Conservation (phyloP, 2,329 filamentous ascomycete species). For the Fusarium sterilihyphosum region DNA sequence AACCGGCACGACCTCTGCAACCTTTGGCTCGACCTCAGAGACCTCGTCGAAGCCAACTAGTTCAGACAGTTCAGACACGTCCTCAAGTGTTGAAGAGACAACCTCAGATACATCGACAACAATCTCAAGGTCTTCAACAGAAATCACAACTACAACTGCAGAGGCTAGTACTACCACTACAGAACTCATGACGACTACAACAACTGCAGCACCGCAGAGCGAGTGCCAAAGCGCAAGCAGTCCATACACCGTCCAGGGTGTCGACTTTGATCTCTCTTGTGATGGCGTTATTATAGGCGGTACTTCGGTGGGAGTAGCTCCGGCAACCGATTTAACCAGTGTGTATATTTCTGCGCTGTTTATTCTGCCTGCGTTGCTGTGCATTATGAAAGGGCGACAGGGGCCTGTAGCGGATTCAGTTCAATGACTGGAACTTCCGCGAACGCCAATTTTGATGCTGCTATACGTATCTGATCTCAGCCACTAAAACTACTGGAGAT, state of each 20-base stretch:
- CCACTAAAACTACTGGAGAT: rapidly evolving
- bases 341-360: neutral
- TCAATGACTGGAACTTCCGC: neutral
- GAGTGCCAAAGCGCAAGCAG: neutral
- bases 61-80: neutral
- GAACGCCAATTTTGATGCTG: neutral
- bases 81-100: neutral
- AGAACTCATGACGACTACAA: neutral
- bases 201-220: neutral
- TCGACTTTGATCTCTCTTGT: neutral
- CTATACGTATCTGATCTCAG: neutral
- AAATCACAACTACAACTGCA: neutral
- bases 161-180: neutral
- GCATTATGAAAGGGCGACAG: neutral
- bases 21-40: neutral
- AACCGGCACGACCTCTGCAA: neutral
- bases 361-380: neutral
- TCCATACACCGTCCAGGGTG: neutral
- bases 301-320: neutral
- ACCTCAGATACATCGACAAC: neutral
- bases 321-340: neutral
- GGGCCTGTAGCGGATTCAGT: neutral
- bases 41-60: neutral
- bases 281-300: neutral
- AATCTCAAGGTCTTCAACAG: too few relatives aligned